Evolutionary conservation across 495 filamentous ascomycete genomes (phyloP).

Genomic region (Gamarada debralockiae): DNA sequence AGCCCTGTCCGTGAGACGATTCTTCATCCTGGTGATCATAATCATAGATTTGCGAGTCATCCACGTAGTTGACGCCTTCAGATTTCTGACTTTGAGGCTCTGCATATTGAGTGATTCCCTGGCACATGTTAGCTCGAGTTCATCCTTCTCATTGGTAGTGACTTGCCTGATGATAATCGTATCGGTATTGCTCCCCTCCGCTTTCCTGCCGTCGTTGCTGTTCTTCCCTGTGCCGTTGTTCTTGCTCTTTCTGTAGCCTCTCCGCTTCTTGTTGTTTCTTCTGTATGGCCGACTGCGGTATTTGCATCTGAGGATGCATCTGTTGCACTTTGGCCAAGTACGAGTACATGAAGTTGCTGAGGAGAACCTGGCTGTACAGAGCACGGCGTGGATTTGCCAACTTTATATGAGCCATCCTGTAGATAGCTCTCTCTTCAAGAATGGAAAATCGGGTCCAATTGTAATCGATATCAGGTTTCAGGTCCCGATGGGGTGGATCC

Average conservation of each 20-base stretch:
- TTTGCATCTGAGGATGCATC: slow-evolving; percentile 90
- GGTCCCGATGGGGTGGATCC: slow-evolving; percentile 66
- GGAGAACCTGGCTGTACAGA: slow-evolving; percentile 89
- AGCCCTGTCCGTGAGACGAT: slow-evolving; percentile 32
- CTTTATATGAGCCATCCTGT: slow-evolving; percentile 98
- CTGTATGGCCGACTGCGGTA: slow-evolving; percentile 62
- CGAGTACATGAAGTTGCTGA: slow-evolving; percentile 99
- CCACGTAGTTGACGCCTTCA: slow-evolving; percentile 49
- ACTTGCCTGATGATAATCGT: slow-evolving; percentile 47
- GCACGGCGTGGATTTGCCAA: slow-evolving; percentile 92
- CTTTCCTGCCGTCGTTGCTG: slow-evolving; percentile 37
- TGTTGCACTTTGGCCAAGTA: slow-evolving; percentile 98
- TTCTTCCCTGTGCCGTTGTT: slow-evolving; percentile 42
- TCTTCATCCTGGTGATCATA: slow-evolving; percentile 47
- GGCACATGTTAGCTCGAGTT: neutral
- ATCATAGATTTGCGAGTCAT: slow-evolving; percentile 55
- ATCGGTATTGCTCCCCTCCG: slow-evolving; percentile 31
- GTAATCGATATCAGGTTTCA: slow-evolving; percentile 86
- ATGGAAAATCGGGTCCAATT: slow-evolving; percentile 96
- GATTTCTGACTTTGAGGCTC: slow-evolving; percentile 25
- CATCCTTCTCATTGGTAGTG: slow-evolving; percentile 3
- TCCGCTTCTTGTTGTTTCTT: slow-evolving; percentile 59
- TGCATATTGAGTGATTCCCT: slow-evolving; percentile 25
- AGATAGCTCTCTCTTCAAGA: slow-evolving; percentile 94
- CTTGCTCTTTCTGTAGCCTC: slow-evolving; percentile 58